Conservation (phyloP, 148 eudicot species). For the Euryodendron excelsum region DNA sequence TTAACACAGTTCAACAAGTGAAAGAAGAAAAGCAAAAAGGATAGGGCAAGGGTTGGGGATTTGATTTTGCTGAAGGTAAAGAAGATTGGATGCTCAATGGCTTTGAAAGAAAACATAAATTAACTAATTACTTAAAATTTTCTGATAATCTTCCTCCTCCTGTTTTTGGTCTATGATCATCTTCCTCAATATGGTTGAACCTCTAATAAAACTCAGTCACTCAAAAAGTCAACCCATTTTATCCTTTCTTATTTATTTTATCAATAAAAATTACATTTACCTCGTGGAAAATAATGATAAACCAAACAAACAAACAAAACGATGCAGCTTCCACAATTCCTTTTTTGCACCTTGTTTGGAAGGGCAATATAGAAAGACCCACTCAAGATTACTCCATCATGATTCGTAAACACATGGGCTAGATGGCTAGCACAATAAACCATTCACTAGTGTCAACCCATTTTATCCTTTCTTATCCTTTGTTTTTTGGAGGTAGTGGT, state of each 20-base stretch:
- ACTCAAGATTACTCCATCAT: neutral
- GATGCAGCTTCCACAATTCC: neutral
- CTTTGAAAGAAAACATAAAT: neutral
- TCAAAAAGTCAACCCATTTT: neutral
- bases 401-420: neutral
- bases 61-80: too few relatives aligned
- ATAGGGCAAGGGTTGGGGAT: too few relatives aligned
- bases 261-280: neutral
- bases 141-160: neutral
- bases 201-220: neutral
- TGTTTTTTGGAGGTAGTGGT: too few relatives aligned
- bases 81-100: neutral
- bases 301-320: neutral
- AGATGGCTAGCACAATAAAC: neutral
- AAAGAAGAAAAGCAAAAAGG: neutral
- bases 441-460: neutral
- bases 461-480: too few relatives aligned
- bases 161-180: neutral
- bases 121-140: neutral
- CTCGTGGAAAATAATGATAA: neutral
- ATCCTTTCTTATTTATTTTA: neutral
- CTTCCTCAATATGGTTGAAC: neutral
- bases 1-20: neutral
- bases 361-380: neutral
- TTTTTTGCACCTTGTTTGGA: neutral